Evolutionary conservation across 371 early-diverging fungal genomes (phyloP).

Genomic region (Lichtheimia ornata): DNA sequence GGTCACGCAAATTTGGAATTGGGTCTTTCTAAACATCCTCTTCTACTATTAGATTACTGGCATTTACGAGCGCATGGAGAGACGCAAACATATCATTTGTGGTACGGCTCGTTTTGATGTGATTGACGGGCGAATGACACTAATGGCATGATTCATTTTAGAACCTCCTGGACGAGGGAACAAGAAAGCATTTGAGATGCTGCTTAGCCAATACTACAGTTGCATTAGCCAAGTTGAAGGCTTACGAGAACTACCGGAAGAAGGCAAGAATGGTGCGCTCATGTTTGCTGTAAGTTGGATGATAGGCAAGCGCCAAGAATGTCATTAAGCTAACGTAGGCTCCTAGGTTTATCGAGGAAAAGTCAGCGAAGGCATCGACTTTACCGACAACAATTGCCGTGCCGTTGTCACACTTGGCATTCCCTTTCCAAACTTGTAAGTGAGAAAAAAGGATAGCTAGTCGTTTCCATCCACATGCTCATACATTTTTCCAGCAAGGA

Average conservation of each 20-base stretch:
- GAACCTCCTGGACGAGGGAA: constrained; percentile 10
- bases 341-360: constrained; percentile 83
- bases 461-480: neutral
- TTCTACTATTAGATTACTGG: constrained; percentile 32
- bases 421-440: constrained; percentile 75
- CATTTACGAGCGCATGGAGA: constrained; percentile 26
- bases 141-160: neutral
- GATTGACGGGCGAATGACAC: neutral
- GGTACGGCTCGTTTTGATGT: constrained; percentile 19
- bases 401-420: constrained; percentile 93
- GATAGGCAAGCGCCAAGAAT: no score
- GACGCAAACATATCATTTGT: constrained; percentile 27
- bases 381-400: constrained; percentile 84
- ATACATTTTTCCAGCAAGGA: constrained; percentile 27
- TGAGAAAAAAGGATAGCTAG: neutral
- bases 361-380: constrained; percentile 95
- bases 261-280: constrained; percentile 52
- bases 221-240: constrained; percentile 23
- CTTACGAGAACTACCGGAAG: neutral
- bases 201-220: constrained; percentile 48
- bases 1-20: neutral
- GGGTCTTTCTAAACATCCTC: neutral
- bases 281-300: constrained; percentile 56
- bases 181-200: constrained; percentile 57
- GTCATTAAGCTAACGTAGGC: neutral